Percentiles rank a stretch among this genome's conserved stretches.
These are phyloP conservation scores for Leccinum angustisporum DNA, from an alignment of 1,284 basidiomycete genomes.

Conservation along the genomic window DNA sequence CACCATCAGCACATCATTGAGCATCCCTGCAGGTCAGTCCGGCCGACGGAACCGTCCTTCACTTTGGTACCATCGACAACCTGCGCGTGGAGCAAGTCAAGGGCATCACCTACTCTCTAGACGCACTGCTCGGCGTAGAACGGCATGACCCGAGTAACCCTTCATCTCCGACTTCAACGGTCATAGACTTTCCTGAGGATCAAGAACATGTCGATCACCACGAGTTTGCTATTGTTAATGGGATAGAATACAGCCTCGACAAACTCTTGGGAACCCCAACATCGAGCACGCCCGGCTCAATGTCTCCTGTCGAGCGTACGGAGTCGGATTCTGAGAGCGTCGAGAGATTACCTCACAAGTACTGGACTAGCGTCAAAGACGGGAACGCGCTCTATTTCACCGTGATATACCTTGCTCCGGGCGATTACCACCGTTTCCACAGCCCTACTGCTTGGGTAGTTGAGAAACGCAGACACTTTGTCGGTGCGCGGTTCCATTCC, in stretches of 20 bases:
- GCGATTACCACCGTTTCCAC: slow-evolving; percentile 99
- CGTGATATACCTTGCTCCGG: slow-evolving; percentile 97
- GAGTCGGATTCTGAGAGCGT: slow-evolving; percentile 29
- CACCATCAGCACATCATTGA: background rate
- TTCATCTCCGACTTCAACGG: slow-evolving; percentile 41
- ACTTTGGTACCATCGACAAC: slow-evolving; percentile 86
- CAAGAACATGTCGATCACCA: slow-evolving; percentile 72
- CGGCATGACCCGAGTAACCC: slow-evolving; percentile 37
- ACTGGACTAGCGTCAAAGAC: slow-evolving; percentile 52
- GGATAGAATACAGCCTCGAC: slow-evolving; percentile 92
- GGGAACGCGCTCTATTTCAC: slow-evolving; percentile 89
- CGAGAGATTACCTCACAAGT: slow-evolving; percentile 47
- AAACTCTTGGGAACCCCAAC: slow-evolving; percentile 65
- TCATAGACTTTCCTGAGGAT: slow-evolving; percentile 43
- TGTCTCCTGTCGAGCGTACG: slow-evolving; percentile 22
- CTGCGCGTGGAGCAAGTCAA: slow-evolving; percentile 95
- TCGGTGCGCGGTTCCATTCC: slow-evolving; percentile 50
- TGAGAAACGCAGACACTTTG: slow-evolving; percentile 92
- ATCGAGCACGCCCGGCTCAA: slow-evolving; percentile 27
- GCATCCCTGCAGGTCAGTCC: slow-evolving; percentile 69
- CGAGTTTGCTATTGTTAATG: slow-evolving; percentile 95
- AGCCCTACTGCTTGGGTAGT: slow-evolving; percentile 96
- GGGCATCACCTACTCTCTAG: slow-evolving; percentile 94
- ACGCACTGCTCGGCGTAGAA: slow-evolving; percentile 85
- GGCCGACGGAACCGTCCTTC: slow-evolving; percentile 90